A percentile compares a stretch with the other conserved stretches of the same genome.
Evolutionary conservation across 2,329 filamentous ascomycete species (phyloP).

Genomic region (Aspergillus intermedius): DNA sequence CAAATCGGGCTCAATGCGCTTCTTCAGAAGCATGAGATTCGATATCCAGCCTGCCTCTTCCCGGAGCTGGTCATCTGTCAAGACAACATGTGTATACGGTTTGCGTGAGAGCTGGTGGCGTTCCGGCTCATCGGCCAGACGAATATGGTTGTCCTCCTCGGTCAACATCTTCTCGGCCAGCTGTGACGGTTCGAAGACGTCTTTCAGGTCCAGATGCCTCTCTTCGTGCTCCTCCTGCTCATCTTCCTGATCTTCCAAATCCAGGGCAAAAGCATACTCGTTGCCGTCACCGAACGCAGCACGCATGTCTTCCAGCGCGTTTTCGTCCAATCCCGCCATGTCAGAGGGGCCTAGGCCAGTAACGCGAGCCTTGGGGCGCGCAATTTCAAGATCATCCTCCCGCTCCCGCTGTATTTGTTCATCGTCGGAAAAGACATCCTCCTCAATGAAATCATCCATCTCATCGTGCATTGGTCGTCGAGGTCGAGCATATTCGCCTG

Average conservation of each 20-base stretch:
- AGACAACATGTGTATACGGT: slow-evolving; percentile 73
- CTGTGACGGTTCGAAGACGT: slow-evolving; percentile 96
- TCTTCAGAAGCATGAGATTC: slow-evolving; percentile 82
- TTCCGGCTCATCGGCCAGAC: slow-evolving; percentile 82
- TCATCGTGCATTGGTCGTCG: slow-evolving; percentile 65
- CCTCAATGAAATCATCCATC: slow-evolving; percentile 94
- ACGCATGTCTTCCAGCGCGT: slow-evolving; percentile 91
- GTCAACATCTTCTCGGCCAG: slow-evolving; percentile 90
- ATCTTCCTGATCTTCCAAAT: slow-evolving; percentile 75
- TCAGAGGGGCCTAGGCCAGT: slow-evolving; percentile 65
- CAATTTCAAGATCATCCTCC: slow-evolving; percentile 87
- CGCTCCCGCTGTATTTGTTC: slow-evolving; percentile 62
- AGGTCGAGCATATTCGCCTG: slow-evolving; percentile 42
- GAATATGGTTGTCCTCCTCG: slow-evolving; percentile 88
- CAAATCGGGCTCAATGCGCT: slow-evolving; percentile 64
- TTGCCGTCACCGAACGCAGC: slow-evolving; percentile 92
- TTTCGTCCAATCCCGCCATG: slow-evolving; percentile 79
- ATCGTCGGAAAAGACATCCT: slow-evolving; percentile 85
- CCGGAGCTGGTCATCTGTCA: slow-evolving; percentile 76
- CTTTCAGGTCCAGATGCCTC: slow-evolving; percentile 84
- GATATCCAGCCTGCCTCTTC: slow-evolving; percentile 93
- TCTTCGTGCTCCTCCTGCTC: slow-evolving; percentile 73
- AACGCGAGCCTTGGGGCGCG: slow-evolving; percentile 65
- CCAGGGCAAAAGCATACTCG: slow-evolving; percentile 91
- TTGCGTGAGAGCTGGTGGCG: slow-evolving; percentile 88